Conservation (phyloP, 495 filamentous ascomycete genomes). For the Xylaria castorea region DNA sequence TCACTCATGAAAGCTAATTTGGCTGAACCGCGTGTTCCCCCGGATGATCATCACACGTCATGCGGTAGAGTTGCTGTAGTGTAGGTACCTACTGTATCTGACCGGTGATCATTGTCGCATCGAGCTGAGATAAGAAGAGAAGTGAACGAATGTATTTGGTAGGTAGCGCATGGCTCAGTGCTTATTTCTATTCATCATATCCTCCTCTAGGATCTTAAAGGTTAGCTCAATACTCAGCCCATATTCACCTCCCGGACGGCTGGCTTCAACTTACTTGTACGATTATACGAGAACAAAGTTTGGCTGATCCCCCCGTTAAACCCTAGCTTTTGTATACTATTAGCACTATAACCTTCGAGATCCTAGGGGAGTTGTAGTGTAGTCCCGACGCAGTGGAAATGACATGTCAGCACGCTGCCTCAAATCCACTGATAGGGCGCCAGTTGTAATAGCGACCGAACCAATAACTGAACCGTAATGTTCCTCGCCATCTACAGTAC, state of each 20-base stretch:
- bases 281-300: no score
- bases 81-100: background rate
- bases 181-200: background rate
- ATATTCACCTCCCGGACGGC: no score
- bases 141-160: background rate
- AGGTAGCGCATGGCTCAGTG: background rate
- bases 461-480: background rate
- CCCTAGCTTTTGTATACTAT: no score
- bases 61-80: background rate
- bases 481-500: background rate
- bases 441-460: background rate
- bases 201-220: no score
- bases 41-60: slow-evolving; percentile 19
- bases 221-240: no score
- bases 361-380: background rate
- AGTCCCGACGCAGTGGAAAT: slow-evolving; percentile 1
- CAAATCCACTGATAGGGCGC: background rate
- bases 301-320: no score
- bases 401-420: background rate
- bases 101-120: background rate
- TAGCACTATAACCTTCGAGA: no score
- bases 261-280: no score
- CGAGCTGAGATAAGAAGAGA: slow-evolving; percentile 4
- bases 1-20: background rate
- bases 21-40: slow-evolving; percentile 8